These are phyloP conservation scores for Penicillium hordei DNA, from an alignment of 2,329 filamentous ascomycete species.

Conservation along the genomic window DNA sequence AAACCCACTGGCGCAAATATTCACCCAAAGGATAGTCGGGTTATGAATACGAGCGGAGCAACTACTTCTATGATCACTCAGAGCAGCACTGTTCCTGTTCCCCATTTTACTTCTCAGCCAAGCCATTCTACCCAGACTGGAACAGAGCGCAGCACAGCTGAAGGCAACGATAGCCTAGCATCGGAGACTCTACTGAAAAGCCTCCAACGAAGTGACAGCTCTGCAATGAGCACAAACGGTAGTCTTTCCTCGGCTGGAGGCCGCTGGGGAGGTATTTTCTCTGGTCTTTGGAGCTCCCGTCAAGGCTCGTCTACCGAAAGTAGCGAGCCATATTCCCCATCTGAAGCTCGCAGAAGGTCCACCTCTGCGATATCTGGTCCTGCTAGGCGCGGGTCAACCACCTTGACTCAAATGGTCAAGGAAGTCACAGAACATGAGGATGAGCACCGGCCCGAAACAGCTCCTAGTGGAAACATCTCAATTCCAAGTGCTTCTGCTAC, in stretches of 20 bases:
- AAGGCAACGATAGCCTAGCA: slow-evolving; percentile 48
- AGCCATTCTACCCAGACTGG: slow-evolving; percentile 30
- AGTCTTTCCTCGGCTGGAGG: slow-evolving; percentile 49
- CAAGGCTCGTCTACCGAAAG: slow-evolving; percentile 50
- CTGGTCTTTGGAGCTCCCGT: slow-evolving; percentile 55
- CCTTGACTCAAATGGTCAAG: slow-evolving; percentile 37
- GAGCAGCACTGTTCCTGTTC: slow-evolving; percentile 51
- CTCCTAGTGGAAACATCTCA: slow-evolving; percentile 37
- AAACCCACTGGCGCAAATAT: slow-evolving; percentile 47
- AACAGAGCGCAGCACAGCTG: slow-evolving; percentile 25
- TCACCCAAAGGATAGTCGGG: slow-evolving; percentile 45
- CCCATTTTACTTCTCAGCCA: slow-evolving; percentile 53
- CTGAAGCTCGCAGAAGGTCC: slow-evolving; percentile 31
- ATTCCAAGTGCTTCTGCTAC: slow-evolving; percentile 31
- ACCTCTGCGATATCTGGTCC: slow-evolving; percentile 29
- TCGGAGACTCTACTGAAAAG: slow-evolving; percentile 56
- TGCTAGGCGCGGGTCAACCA: slow-evolving; percentile 28
- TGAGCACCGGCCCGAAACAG: slow-evolving; percentile 22
- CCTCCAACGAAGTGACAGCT: slow-evolving; percentile 54
- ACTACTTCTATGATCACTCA: slow-evolving; percentile 55
- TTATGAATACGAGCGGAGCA: slow-evolving; percentile 50
- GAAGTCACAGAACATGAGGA: slow-evolving; percentile 26
- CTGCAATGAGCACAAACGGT: slow-evolving; percentile 46
- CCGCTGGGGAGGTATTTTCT: slow-evolving; percentile 58
- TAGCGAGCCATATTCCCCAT: slow-evolving; percentile 19